A percentile compares a stretch with the other conserved stretches of the same genome.
phyloP scores from a whole-genome alignment of 2,329 filamentous ascomycete species.

The Bipolaris cookei region DNA sequence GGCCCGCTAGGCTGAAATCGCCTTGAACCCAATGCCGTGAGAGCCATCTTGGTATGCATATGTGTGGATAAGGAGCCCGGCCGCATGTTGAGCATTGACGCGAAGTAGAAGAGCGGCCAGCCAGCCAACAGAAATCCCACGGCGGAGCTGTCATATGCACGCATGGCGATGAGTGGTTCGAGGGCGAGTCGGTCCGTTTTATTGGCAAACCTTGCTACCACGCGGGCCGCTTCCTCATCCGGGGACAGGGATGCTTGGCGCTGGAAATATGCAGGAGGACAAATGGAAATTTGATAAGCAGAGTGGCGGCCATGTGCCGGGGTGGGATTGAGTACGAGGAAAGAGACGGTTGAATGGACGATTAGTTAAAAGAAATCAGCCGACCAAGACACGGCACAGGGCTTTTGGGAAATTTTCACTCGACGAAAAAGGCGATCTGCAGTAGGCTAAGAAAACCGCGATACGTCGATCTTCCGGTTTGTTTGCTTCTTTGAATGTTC shows the following conservation, averaged over 20 bases:
- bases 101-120: neutral
- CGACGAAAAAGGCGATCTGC: no score
- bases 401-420: no score
- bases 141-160: neutral
- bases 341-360: no score
- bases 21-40: no score
- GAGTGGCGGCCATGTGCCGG: neutral
- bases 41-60: no score
- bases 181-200: neutral
- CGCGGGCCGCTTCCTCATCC: conserved; percentile 13
- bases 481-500: no score
- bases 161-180: neutral
- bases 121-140: conserved; percentile 6
- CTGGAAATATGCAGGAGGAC: conserved; percentile 2
- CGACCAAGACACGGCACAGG: no score
- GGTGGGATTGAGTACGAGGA: neutral
- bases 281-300: neutral
- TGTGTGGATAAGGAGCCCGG: no score
- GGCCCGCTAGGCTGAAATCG: no score
- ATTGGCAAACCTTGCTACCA: conserved; percentile 2
- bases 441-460: no score
- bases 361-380: no score
- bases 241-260: conserved; percentile 4
- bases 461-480: no score
- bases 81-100: neutral